Conservation (phyloP, 495 filamentous ascomycete species). For the Durotheca rogersii region DNA sequence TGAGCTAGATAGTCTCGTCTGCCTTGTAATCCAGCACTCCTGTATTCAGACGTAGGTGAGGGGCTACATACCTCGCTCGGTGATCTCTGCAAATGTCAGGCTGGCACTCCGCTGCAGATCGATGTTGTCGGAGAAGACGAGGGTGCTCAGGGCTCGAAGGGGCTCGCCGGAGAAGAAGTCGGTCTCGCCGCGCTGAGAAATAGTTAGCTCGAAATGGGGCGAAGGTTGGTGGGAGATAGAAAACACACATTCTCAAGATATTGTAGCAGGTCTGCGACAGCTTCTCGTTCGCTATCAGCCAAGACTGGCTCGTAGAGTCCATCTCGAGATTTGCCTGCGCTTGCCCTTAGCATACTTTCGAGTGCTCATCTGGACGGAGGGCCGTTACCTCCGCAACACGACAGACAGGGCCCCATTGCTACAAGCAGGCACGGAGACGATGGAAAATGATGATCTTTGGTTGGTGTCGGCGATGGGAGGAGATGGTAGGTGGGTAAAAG, state of each 20-base stretch:
- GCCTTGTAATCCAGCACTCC: not conserved
- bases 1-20: too few species aligned
- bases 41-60: too few species aligned
- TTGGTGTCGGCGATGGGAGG: slow-evolving; percentile 6
- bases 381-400: slow-evolving; percentile 53
- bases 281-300: slow-evolving; percentile 94
- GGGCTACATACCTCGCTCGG: slow-evolving; percentile 78
- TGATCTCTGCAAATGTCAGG: slow-evolving; percentile 98
- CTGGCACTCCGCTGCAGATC: slow-evolving; percentile 96
- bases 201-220: slow-evolving; percentile 28
- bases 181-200: slow-evolving; percentile 76
- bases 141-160: slow-evolving; percentile 87
- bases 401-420: slow-evolving; percentile 51
- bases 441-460: slow-evolving; percentile 26
- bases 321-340: slow-evolving; percentile 79
- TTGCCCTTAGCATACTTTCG: slow-evolving; percentile 23
- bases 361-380: slow-evolving; percentile 7
- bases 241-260: slow-evolving; percentile 89
- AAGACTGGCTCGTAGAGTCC: slow-evolving; percentile 93
- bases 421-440: slow-evolving; percentile 17
- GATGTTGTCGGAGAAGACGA: slow-evolving; percentile 98
- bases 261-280: slow-evolving; percentile 90
- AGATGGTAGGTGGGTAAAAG: slow-evolving; percentile 4
- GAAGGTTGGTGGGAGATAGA: slow-evolving; percentile 18
- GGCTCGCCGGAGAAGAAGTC: slow-evolving; percentile 98